These are phyloP conservation scores for Pelargonium australe DNA, from an alignment of 441 rosid species.

Conservation along the genomic window DNA sequence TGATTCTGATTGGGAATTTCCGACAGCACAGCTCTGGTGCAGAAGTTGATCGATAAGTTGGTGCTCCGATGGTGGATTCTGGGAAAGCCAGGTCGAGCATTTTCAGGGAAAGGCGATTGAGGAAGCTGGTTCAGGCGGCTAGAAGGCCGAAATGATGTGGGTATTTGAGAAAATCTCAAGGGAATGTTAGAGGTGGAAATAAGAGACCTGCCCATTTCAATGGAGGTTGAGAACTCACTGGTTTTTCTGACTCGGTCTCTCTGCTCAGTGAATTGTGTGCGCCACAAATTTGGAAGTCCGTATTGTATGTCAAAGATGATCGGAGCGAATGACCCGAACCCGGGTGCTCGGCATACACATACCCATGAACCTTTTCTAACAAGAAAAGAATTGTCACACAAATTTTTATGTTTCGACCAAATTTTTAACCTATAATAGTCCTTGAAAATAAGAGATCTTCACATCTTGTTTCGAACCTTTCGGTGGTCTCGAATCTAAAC, in stretches of 20 bases:
- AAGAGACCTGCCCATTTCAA: constrained; percentile 20
- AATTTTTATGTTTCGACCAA: no score
- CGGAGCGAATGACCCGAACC: neutral
- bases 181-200: constrained; percentile 39
- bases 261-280: neutral
- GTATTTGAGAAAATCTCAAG: constrained; percentile 26
- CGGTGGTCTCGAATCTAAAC: no score
- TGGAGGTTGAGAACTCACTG: neutral
- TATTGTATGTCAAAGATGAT: neutral
- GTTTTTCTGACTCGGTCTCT: neutral
- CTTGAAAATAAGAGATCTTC: no score
- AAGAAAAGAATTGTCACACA: no score
- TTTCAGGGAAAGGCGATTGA: constrained; percentile 12
- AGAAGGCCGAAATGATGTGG: constrained; percentile 29
- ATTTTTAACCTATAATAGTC: no score
- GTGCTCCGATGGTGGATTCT: constrained; percentile 16
- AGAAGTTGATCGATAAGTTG: constrained; percentile 19
- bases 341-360: no score
- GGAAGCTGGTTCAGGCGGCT: constrained; percentile 21
- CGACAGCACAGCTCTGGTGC: constrained; percentile 44
- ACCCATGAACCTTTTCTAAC: no score
- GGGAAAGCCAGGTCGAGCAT: constrained; percentile 24
- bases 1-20: constrained; percentile 37
- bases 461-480: no score
- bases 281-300: neutral